Evolutionary conservation across 768 basidiomycete species (phyloP).

Genomic region (Strobilomyces confusus): DNA sequence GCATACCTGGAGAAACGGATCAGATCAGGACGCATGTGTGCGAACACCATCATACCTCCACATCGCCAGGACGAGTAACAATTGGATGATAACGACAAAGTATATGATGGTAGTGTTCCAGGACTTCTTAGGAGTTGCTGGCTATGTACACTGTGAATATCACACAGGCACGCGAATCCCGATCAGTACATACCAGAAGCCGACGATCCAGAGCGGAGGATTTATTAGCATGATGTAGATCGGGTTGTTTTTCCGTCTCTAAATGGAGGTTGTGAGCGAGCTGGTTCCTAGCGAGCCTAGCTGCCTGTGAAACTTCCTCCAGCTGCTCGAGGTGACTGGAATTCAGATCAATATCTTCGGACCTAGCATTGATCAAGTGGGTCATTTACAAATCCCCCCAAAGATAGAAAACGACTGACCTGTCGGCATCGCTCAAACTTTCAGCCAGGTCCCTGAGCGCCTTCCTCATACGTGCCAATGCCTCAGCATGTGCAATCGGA

Average conservation of each 20-base stretch:
- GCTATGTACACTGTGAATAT: constrained; percentile 18
- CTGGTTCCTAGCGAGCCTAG: constrained; percentile 47
- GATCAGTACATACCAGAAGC: constrained; percentile 36
- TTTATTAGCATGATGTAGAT: constrained; percentile 34
- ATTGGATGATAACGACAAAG: constrained; percentile 40
- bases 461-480: constrained; percentile 53
- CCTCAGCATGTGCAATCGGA: constrained; percentile 41
- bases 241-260: constrained; percentile 34
- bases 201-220: constrained; percentile 35
- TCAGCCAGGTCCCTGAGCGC: constrained; percentile 55
- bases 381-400: constrained; percentile 5
- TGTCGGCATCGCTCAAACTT: constrained; percentile 54
- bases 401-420: constrained; percentile 33
- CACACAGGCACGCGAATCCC: neutral
- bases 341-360: constrained; percentile 37
- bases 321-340: constrained; percentile 47
- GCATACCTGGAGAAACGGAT: constrained; percentile 35
- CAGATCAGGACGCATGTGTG: constrained; percentile 4
- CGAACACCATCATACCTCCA: constrained; percentile 47
- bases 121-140: constrained; percentile 10
- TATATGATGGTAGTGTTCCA: constrained; percentile 33
- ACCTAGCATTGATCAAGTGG: constrained; percentile 29
- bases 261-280: constrained; percentile 41
- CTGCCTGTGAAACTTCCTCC: constrained; percentile 47
- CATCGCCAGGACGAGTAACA: constrained; percentile 46